Conservation (phyloP, 257 asterid species). For the Parsonsia alboflavescens region DNA sequence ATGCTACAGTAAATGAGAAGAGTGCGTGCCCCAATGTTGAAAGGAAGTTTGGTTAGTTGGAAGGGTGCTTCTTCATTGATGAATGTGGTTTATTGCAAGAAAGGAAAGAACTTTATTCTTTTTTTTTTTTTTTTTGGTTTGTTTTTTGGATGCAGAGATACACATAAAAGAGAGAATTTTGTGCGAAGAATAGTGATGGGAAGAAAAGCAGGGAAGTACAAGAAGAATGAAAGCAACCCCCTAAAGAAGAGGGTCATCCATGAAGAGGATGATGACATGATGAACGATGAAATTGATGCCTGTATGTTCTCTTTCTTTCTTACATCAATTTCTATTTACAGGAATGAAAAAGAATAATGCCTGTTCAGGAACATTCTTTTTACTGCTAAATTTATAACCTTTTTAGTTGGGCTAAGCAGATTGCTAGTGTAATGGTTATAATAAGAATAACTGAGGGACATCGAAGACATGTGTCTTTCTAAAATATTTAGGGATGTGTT, state of each 20-base stretch:
- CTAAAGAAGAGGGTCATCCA: slow-evolving; percentile 12
- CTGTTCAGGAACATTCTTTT: not conserved
- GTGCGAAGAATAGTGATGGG: slow-evolving; percentile 39
- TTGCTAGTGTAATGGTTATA: not conserved
- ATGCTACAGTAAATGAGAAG: too few relatives aligned
- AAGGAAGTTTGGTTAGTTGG: not conserved
- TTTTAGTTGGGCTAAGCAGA: not conserved
- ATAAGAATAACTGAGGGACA: not conserved
- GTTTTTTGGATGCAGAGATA: not conserved
- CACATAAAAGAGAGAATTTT: slow-evolving; percentile 3
- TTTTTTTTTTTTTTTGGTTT: not conserved
- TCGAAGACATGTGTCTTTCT: not conserved
- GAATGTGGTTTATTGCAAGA: not conserved
- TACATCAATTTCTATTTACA: not conserved
- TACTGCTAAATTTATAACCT: not conserved
- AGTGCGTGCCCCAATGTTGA: too few relatives aligned
- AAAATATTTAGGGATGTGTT: not conserved
- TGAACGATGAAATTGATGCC: slow-evolving; percentile 32
- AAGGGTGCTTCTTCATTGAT: not conserved
- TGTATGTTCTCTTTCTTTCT: slow-evolving; percentile 19
- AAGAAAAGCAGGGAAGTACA: slow-evolving; percentile 52
- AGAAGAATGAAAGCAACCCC: slow-evolving; percentile 42
- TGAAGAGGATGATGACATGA: slow-evolving; percentile 22
- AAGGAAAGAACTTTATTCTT: not conserved
- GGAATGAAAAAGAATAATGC: not conserved